These are phyloP conservation scores for Solanum sparsipilum DNA, from an alignment of 257 asterid genomes.

Conservation along the genomic window DNA sequence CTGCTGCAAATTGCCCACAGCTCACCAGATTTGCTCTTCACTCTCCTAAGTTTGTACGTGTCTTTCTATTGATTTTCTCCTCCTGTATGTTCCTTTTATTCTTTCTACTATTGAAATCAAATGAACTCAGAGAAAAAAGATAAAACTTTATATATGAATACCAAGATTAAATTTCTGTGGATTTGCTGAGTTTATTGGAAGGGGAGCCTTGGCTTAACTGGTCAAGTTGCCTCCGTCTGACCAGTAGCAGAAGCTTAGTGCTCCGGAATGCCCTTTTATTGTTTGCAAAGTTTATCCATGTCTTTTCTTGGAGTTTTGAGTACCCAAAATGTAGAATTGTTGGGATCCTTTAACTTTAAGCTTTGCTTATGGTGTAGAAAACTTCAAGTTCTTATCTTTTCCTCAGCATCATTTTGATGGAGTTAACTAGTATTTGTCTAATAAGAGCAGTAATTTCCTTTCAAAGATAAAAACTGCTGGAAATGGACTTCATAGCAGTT, in stretches of 20 bases:
- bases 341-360: background rate
- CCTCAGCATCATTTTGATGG: background rate
- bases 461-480: background rate
- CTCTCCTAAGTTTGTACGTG: conserved; percentile 49
- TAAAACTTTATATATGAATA: too few species aligned
- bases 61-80: background rate
- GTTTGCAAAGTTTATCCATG: background rate
- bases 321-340: background rate
- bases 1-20: conserved; percentile 36
- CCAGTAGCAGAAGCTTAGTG: background rate
- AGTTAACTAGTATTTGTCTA: background rate
- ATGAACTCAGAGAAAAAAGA: too few species aligned
- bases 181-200: background rate
- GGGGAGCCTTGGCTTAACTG: background rate
- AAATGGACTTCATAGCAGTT: background rate
- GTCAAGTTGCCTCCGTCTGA: background rate
- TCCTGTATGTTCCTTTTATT: background rate
- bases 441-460: background rate
- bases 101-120: too few species aligned
- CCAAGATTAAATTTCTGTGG: background rate
- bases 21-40: conserved; percentile 43
- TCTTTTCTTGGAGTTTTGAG: background rate
- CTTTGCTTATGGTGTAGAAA: background rate
- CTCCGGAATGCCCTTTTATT: background rate
- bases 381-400: background rate